Evolutionary conservation across 768 basidiomycete genomes (phyloP).

Genomic region (Serendipita sp.): DNA sequence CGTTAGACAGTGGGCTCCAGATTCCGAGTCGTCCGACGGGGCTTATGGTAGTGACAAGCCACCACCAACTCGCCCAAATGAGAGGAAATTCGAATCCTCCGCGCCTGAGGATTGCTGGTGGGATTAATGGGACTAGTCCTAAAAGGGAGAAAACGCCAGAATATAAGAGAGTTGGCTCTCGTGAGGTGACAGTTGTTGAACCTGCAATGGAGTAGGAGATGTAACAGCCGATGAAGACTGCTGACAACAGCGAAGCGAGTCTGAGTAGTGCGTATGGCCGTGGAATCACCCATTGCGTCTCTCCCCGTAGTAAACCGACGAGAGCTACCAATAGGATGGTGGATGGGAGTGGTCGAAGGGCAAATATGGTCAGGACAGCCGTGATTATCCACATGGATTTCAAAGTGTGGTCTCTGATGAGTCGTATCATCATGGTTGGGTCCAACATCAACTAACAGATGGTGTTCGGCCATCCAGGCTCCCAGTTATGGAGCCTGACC

Average conservation of each 20-base stretch:
- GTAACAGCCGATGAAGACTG: neutral
- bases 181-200: neutral
- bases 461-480: neutral
- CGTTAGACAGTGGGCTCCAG: slow-evolving; percentile 47
- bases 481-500: neutral
- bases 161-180: neutral
- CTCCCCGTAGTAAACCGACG: neutral
- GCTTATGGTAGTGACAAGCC: slow-evolving; percentile 33
- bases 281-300: neutral
- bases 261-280: neutral
- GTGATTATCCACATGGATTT: neutral
- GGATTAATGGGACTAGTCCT: neutral
- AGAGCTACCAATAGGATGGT: neutral
- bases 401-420: neutral
- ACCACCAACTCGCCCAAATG: slow-evolving; percentile 54
- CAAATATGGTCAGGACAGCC: neutral
- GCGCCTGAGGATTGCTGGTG: neutral
- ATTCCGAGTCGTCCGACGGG: slow-evolving; percentile 57
- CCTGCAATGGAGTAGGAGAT: neutral
- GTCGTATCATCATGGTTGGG: neutral
- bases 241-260: neutral
- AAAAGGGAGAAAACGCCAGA: neutral
- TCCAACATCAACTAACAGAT: neutral
- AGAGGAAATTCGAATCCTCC: slow-evolving; percentile 41
- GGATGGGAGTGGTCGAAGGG: neutral